These are phyloP conservation scores for Mycena crocata DNA, from an alignment of 768 basidiomycete genomes.

Conservation along the genomic window DNA sequence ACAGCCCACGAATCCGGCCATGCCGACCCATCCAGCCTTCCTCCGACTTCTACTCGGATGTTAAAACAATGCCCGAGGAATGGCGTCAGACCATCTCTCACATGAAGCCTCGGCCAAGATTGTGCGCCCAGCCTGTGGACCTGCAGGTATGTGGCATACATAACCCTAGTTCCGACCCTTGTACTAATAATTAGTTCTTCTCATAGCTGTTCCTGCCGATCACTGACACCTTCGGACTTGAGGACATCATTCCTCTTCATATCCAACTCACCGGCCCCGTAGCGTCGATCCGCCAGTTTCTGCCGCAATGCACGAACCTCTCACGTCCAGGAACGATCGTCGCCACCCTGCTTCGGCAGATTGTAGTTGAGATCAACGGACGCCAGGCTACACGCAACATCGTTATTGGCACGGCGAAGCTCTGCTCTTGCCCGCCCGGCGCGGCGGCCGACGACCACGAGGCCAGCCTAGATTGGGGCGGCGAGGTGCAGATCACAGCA, in stretches of 20 bases:
- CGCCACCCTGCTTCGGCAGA: conserved; percentile 14
- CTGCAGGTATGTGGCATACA: background rate
- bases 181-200: too few relatives aligned
- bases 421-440: conserved; percentile 3
- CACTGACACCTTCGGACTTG: background rate
- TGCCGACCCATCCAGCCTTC: background rate
- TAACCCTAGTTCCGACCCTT: background rate
- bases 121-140: background rate
- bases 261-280: conserved; percentile 14
- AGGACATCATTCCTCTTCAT: conserved; percentile 12
- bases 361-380: background rate
- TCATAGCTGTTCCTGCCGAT: conserved; percentile 11
- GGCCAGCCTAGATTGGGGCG: conserved; percentile 13
- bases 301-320: background rate
- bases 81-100: background rate
- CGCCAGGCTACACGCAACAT: background rate
- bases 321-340: background rate
- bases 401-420: background rate
- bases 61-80: conserved; percentile 14
- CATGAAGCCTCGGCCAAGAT: background rate
- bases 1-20: conserved; percentile 11
- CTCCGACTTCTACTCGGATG: conserved; percentile 3
- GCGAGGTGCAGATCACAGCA: background rate
- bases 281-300: conserved; percentile 4
- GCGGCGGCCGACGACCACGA: background rate